These are phyloP conservation scores for Scheffersomyces insectosa DNA, from an alignment of 1,139 yeast species.

Conservation along the genomic window DNA sequence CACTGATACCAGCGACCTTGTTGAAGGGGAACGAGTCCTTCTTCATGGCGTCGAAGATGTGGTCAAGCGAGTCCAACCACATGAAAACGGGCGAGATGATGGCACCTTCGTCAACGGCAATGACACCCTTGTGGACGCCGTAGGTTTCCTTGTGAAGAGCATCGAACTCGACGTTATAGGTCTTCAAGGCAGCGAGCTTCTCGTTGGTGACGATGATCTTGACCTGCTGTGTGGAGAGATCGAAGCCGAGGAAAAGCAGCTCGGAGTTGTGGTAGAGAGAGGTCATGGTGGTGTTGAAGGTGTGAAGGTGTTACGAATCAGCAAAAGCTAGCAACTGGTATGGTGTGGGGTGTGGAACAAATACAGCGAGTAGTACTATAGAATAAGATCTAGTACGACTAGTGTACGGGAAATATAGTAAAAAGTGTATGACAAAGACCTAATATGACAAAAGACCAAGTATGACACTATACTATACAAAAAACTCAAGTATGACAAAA, in stretches of 20 bases:
- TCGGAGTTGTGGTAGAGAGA: not conserved
- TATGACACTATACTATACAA: too few relatives aligned
- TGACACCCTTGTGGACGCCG: constrained; percentile 71
- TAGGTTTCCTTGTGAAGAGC: constrained; percentile 55
- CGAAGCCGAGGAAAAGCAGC: constrained; percentile 66
- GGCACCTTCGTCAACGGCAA: constrained; percentile 50
- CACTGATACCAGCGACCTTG: constrained; percentile 69
- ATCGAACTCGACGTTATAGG: constrained; percentile 75
- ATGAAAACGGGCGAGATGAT: constrained; percentile 79
- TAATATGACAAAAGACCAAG: too few relatives aligned
- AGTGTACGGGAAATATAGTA: too few relatives aligned
- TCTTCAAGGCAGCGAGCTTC: constrained; percentile 50
- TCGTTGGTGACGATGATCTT: constrained; percentile 70
- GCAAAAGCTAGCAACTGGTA: too few relatives aligned
- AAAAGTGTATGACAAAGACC: too few relatives aligned
- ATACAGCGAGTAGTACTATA: too few relatives aligned
- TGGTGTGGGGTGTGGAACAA: too few relatives aligned
- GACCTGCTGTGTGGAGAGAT: constrained; percentile 86
- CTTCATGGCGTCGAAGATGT: constrained; percentile 57
- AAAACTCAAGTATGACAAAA: too few relatives aligned
- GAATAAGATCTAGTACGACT: too few relatives aligned
- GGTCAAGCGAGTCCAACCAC: constrained; percentile 87
- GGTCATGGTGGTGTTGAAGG: too few relatives aligned
- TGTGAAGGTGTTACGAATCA: too few relatives aligned
- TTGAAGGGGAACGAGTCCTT: constrained; percentile 55